phyloP scores from a whole-genome alignment of 176 grass and related monocot genomes.

The Urochloa ruziziensis region DNA sequence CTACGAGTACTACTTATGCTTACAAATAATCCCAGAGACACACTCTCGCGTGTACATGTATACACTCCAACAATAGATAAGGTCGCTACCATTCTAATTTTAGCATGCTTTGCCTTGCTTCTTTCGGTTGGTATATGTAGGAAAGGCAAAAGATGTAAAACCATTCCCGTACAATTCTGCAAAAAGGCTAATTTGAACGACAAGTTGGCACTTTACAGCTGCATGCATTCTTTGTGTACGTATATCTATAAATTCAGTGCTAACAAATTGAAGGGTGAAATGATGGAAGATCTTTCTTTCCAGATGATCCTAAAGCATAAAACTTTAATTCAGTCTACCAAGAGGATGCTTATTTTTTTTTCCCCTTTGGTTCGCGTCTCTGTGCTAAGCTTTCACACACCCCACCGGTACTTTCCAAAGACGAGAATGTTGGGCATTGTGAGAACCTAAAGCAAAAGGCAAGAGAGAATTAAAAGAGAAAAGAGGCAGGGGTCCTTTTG shows the following conservation, averaged over 20 bases:
- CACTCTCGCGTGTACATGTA: no score
- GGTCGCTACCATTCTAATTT: background rate
- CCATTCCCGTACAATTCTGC: background rate
- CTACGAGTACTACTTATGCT: background rate
- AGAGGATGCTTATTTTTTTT: conserved; percentile 22
- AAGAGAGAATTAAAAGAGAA: conserved; percentile 24
- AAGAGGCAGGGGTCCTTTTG: conserved; percentile 21
- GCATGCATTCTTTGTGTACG: conserved; percentile 12
- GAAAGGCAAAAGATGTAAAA: background rate
- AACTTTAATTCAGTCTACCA: conserved; percentile 26
- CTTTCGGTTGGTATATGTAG: conserved; percentile 1
- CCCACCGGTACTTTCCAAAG: conserved; percentile 43
- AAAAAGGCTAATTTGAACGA: conserved; percentile 17
- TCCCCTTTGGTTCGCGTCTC: background rate
- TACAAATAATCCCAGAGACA: no score
- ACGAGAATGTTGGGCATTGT: conserved; percentile 44
- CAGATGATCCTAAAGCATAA: conserved; percentile 32
- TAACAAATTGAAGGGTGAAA: conserved; percentile 16
- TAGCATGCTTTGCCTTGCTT: background rate
- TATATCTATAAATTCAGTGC: background rate
- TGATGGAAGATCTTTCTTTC: conserved; percentile 39
- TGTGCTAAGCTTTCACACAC: conserved; percentile 49
- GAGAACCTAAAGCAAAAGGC: conserved; percentile 45
- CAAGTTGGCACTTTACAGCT: conserved; percentile 25
- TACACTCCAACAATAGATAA: background rate